A percentile compares a stretch with the other conserved stretches of the same genome.
These are phyloP conservation scores for Salvia sclarea DNA, from an alignment of 305 asterid genomes.

Conservation along the genomic window DNA sequence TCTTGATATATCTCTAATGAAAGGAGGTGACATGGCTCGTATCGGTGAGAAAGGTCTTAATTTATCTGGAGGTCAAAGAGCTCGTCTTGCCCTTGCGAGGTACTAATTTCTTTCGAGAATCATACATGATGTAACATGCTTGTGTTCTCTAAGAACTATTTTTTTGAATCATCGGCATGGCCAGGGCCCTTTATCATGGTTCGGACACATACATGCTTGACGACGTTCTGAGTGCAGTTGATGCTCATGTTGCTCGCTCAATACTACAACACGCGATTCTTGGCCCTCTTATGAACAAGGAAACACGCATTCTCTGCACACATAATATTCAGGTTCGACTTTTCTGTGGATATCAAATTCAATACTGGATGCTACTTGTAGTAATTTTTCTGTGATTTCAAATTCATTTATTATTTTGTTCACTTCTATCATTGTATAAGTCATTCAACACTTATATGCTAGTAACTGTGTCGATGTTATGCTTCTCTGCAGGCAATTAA, in stretches of 20 bases:
- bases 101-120: slow-evolving; percentile 30
- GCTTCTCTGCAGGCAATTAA: slow-evolving; percentile 66
- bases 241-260: slow-evolving; percentile 87
- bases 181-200: slow-evolving; percentile 83
- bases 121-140: slow-evolving; percentile 8
- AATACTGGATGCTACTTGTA: background rate
- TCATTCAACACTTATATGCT: background rate
- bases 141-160: slow-evolving; percentile 13
- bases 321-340: slow-evolving; percentile 80
- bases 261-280: slow-evolving; percentile 73
- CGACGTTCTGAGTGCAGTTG: slow-evolving; percentile 97
- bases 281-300: slow-evolving; percentile 72
- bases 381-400: slow-evolving; percentile 2
- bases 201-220: slow-evolving; percentile 77
- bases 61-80: slow-evolving; percentile 95
- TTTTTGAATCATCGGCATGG: slow-evolving; percentile 27
- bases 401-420: background rate
- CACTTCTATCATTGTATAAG: background rate
- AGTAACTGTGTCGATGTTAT: background rate
- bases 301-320: slow-evolving; percentile 86
- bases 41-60: slow-evolving; percentile 93
- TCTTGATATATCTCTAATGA: slow-evolving; percentile 80
- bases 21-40: slow-evolving; percentile 85
- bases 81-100: slow-evolving; percentile 96
- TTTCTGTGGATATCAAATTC: background rate